phyloP scores from a whole-genome alignment of 495 filamentous ascomycete genomes.

The Trichoderma parareesei region DNA sequence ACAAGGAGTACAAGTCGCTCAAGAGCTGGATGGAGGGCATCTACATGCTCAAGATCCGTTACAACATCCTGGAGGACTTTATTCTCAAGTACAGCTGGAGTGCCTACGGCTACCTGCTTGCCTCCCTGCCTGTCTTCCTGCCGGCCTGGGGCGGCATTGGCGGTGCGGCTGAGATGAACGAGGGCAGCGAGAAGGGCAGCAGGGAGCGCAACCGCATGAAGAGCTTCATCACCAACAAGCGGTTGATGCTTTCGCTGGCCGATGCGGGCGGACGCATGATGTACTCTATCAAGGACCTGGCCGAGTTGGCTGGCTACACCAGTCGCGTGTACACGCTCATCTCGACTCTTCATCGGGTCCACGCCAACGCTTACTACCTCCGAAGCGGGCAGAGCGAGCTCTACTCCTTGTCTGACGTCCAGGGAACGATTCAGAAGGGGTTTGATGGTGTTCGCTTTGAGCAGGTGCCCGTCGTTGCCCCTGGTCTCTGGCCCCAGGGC shows the following conservation, averaged over 20 bases:
- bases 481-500: slow-evolving; percentile 70
- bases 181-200: slow-evolving; percentile 34
- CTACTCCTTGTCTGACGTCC: slow-evolving; percentile 80
- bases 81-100: slow-evolving; percentile 98
- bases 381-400: slow-evolving; percentile 64
- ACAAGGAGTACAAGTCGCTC: slow-evolving; percentile 82
- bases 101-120: slow-evolving; percentile 89
- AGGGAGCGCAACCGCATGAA: slow-evolving; percentile 85
- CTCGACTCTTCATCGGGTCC: slow-evolving; percentile 85
- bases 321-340: slow-evolving; percentile 94
- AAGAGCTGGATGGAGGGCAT: slow-evolving; percentile 95
- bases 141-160: slow-evolving; percentile 88
- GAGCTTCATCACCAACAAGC: slow-evolving; percentile 99
- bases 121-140: slow-evolving; percentile 88
- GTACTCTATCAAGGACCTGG: slow-evolving; percentile 98
- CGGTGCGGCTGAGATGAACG: slow-evolving; percentile 55
- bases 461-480: slow-evolving; percentile 86
- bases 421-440: slow-evolving; percentile 86
- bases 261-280: slow-evolving; percentile 97
- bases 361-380: slow-evolving; percentile 77
- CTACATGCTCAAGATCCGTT: slow-evolving; percentile 90
- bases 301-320: slow-evolving; percentile 90
- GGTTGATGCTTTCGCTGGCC: slow-evolving; percentile 93
- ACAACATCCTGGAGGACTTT: slow-evolving; percentile 98
- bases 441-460: slow-evolving; percentile 93